Evolutionary conservation across 805 yeast genomes (phyloP).

Genomic region (Sungouiozyma ichnusensis): DNA sequence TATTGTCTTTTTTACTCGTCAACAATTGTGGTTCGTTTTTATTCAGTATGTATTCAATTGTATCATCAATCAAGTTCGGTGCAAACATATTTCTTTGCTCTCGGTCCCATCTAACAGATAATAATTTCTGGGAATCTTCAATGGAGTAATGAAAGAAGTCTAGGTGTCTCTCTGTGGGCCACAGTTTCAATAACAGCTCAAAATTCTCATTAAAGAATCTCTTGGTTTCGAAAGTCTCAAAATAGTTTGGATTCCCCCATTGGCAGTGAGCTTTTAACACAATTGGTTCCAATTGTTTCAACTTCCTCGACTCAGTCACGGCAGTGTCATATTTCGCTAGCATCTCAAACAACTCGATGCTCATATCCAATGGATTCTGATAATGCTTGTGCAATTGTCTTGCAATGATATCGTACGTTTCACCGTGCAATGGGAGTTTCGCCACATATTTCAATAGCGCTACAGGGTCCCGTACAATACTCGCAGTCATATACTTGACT

Average conservation of each 20-base stretch:
- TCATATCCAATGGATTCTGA: background rate
- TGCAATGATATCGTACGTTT: background rate
- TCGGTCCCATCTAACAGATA: background rate
- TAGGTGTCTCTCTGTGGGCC: slow-evolving; percentile 7
- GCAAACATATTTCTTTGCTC: background rate
- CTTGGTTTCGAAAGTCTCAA: background rate
- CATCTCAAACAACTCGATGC: background rate
- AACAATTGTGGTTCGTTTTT: background rate
- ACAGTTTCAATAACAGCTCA: background rate
- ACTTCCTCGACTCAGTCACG: background rate
- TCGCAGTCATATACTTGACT: background rate
- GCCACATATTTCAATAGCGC: background rate
- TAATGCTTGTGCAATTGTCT: background rate
- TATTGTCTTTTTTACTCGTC: background rate
- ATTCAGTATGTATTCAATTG: background rate
- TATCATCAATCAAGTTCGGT: background rate
- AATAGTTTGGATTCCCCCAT: slow-evolving; percentile 2
- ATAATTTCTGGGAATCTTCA: background rate
- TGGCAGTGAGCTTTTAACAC: slow-evolving; percentile 1
- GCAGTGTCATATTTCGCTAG: background rate
- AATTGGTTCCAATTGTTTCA: background rate
- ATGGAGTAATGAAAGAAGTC: background rate
- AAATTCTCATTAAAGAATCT: slow-evolving; percentile 1
- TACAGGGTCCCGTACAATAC: background rate
- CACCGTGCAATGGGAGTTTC: background rate